Evolutionary conservation across 1,284 basidiomycete species (phyloP), one percentile per base, ranked within the genome.

Genomic region (Ganoderma multipileum): DNA sequence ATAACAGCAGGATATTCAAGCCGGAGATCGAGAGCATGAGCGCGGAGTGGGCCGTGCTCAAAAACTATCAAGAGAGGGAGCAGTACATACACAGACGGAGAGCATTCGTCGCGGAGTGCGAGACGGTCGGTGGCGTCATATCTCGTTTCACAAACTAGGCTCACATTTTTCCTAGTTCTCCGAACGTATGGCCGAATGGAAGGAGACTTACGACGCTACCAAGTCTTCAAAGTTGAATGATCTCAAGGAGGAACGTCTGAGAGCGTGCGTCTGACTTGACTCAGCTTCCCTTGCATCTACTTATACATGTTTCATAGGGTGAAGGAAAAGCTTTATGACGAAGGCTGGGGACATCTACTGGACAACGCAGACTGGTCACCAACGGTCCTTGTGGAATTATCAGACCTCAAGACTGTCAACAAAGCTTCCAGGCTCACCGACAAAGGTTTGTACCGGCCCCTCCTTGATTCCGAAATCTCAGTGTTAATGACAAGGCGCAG

Each of bases 331-430:
- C 62, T 67, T 5, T 57, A 62, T 23, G 57, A 60, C n/a, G 66
- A 67, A 54, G 66, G 66, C 14, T 67, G 66, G 66, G 62, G 47
- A 4, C 42, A 67, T 16, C 57, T 57, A 36, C 41, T 63, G 2
- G 57, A 59, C 11, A 47, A 55, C 23, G 54, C 39, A 28, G 26
- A 50, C 11, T 50, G 26, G 16, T 7, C 26, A 2, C 14, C 2
- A 26, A 30, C 23, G n/a, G 20, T 30, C 28, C 20, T 36, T 6
- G 12, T 28, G n/a, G 16, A 36, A 20, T 61, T 41, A 20, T 33
- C 9, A 9, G 42, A 54, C 26, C 20, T 61, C 20, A 52, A 58
- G 26, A 3, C 38, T 33, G 47, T 66, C 11, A 38, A 39, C 11
- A 63, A 54, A 23, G 14, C 63, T 8, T 30, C 33, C 20, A 68